Evolutionary conservation across 2,329 filamentous ascomycete genomes (phyloP).

Genomic region (Xylariaceae sp.): DNA sequence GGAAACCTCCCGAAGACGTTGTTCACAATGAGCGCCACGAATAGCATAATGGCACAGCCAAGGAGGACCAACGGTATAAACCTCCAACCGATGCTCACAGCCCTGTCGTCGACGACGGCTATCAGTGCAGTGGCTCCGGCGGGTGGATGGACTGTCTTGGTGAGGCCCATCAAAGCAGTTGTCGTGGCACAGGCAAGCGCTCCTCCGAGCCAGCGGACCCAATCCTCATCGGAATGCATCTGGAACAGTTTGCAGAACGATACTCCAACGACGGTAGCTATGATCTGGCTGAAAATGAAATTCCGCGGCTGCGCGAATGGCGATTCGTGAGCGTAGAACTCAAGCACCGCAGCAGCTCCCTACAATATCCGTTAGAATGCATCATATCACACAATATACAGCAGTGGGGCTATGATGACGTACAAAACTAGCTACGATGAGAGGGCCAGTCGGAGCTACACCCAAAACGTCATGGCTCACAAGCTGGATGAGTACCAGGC

Average conservation of each 20-base stretch:
- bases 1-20: slow-evolving; percentile 73
- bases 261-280: slow-evolving; percentile 67
- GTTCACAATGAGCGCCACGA: slow-evolving; percentile 68
- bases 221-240: slow-evolving; percentile 53
- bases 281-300: slow-evolving; percentile 69
- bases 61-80: slow-evolving; percentile 69
- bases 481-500: slow-evolving; percentile 65
- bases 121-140: slow-evolving; percentile 77
- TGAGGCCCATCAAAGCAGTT: slow-evolving; percentile 70
- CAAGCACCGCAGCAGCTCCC: slow-evolving; percentile 78
- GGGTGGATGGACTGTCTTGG: slow-evolving; percentile 75
- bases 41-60: slow-evolving; percentile 66
- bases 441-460: slow-evolving; percentile 60
- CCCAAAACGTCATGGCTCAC: slow-evolving; percentile 61
- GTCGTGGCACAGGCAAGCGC: slow-evolving; percentile 69
- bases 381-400: not conserved
- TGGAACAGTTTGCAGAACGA: slow-evolving; percentile 70
- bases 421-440: slow-evolving; percentile 75
- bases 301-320: slow-evolving; percentile 78
- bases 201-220: slow-evolving; percentile 68
- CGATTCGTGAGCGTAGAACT: slow-evolving; percentile 75
- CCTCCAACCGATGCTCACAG: slow-evolving; percentile 70
- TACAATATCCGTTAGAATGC: slow-evolving; percentile 40
- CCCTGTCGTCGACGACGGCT: slow-evolving; percentile 64
- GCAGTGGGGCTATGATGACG: slow-evolving; percentile 42